These are phyloP conservation scores for Pythium aristosporum DNA, from an alignment of 352 stramenopile species.

Conservation along the genomic window DNA sequence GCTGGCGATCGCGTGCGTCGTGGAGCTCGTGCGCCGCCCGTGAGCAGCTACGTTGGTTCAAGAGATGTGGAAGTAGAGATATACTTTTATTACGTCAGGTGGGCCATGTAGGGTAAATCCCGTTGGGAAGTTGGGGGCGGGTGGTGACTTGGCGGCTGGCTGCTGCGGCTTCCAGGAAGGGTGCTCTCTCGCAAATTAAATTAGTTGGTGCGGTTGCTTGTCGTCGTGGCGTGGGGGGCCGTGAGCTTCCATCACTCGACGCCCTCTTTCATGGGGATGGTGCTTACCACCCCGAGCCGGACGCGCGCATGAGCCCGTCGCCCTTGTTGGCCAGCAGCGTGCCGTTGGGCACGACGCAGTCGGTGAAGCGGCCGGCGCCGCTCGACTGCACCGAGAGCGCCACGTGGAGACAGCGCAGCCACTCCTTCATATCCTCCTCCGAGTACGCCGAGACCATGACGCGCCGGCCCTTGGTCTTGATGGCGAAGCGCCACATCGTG, in stretches of 20 bases:
- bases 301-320: conserved; percentile 54
- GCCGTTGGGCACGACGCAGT: conserved; percentile 63
- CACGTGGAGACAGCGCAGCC: conserved; percentile 76
- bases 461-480: conserved; percentile 59
- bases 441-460: conserved; percentile 76
- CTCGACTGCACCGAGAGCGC: conserved; percentile 55
- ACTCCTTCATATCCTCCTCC: conserved; percentile 84
- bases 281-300: conserved; percentile 30
- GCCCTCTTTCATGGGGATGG: background rate
- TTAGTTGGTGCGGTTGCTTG: conserved; percentile 11
- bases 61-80: too few relatives aligned
- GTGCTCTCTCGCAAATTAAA: conserved; percentile 19
- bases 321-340: conserved; percentile 61
- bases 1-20: conserved; percentile 11
- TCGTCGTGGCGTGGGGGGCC: background rate
- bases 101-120: background rate
- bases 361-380: conserved; percentile 59
- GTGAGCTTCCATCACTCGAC: background rate
- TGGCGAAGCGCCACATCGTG: conserved; percentile 82
- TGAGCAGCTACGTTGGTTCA: too few relatives aligned
- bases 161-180: background rate
- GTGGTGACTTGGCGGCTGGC: background rate
- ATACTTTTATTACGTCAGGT: conserved; percentile 4
- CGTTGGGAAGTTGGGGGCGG: background rate
- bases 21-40: conserved; percentile 11